Evolutionary conservation across 768 basidiomycete species (phyloP).

Genomic region (Phylloporus scabripes): DNA sequence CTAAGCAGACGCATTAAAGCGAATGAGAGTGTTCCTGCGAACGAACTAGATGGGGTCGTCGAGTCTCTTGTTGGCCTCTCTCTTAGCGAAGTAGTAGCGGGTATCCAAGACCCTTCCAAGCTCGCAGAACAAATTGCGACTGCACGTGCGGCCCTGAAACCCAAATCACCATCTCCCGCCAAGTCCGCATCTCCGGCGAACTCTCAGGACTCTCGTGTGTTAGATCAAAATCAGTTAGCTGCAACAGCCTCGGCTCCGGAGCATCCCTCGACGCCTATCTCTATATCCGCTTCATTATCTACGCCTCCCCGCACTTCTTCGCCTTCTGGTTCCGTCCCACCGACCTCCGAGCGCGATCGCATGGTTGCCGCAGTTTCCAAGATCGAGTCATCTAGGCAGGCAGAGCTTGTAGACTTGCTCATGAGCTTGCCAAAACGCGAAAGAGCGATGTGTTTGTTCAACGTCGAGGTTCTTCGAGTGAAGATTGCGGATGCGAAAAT

Average conservation of each 20-base stretch:
- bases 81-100: constrained; percentile 70
- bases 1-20: constrained; percentile 67
- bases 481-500: constrained; percentile 81
- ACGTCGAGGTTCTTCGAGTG: constrained; percentile 65
- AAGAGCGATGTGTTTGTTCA: constrained; percentile 88
- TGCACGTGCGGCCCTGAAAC: constrained; percentile 33
- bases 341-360: constrained; percentile 68
- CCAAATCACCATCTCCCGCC: constrained; percentile 37
- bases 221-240: constrained; percentile 56
- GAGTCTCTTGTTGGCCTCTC: constrained; percentile 66
- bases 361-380: constrained; percentile 61
- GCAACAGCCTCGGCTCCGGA: constrained; percentile 87
- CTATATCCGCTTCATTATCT: constrained; percentile 66
- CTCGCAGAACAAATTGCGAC: constrained; percentile 58
- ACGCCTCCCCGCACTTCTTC: constrained; percentile 84
- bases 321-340: constrained; percentile 57
- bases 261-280: constrained; percentile 82
- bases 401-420: constrained; percentile 68
- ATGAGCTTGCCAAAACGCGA: constrained; percentile 88
- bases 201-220: constrained; percentile 67
- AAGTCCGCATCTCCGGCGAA: constrained; percentile 50
- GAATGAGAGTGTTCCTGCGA: constrained; percentile 45
- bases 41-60: constrained; percentile 61
- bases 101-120: constrained; percentile 64
- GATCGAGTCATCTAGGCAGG: constrained; percentile 54